Evolutionary conservation across 2,329 filamentous ascomycete genomes (phyloP), one percentile per base, ranked within the genome.

Genomic region (Neofusicoccum sp.): DNA sequence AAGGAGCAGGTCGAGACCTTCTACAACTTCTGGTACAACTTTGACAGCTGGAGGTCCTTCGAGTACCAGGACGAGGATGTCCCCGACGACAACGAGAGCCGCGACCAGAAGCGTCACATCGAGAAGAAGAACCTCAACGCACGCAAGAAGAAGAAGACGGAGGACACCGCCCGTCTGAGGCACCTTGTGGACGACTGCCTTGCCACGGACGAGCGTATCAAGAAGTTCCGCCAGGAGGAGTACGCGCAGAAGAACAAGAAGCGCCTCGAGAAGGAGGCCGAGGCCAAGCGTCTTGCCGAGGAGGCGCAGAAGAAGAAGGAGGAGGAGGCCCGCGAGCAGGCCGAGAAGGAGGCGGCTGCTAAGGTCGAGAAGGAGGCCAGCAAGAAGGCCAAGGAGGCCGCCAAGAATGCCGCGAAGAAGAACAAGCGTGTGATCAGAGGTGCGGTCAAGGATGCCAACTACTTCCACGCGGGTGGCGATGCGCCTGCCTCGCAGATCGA

Each of bases 1-100:
- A 90, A 93, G 78, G 90, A 96, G 73, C 88, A 96, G 7, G 95
- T 99, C 48, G 93, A 98, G 73, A 82, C 83, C 58, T 99, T 99
- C 78, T 99, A 99, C 86, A 96, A 99, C 84, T 99, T 98, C 83
- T 99, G 90, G 89, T 99, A 98, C 84, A 96, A 93, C 84, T 96
- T 99, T 71, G 95, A 99, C 84, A 95, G 89, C 77, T 99, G 95
- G 95, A 85, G 95, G 64, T 88, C 90, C 2, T 99, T 99, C 71
- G 95, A 99, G 80, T 99, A 99, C 79, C 89, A 96, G 62, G 95
- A 99, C 73, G 95, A 99, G 82, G 95, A 99, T 74, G 93, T 99
- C 31, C 95, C 95, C 41, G 95, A 99, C 72, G 95, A 99, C 82
- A 96, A 95, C 77, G 95, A 98, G 82, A 96, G 93, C 82, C 93